These are phyloP conservation scores for Tribonema minus DNA, from an alignment of 108 stramenopile genomes.

Conservation along the genomic window DNA sequence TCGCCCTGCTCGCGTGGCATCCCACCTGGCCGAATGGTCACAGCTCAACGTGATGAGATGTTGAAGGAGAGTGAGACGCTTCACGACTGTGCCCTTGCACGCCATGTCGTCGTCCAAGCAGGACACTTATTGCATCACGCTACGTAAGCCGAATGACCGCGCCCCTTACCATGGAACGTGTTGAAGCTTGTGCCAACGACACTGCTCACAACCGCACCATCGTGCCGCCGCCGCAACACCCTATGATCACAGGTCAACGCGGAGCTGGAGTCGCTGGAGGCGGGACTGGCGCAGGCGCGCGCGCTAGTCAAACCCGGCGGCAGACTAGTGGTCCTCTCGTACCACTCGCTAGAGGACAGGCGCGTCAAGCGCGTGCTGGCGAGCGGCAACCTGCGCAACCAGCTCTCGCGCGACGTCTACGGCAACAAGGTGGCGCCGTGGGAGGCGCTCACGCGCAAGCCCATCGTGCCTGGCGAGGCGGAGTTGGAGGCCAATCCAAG, in stretches of 20 bases:
- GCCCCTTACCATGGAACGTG: too few relatives aligned
- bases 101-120: too few relatives aligned
- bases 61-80: too few relatives aligned
- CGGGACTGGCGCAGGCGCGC: conserved; percentile 24
- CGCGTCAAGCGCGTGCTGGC: conserved; percentile 29
- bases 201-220: too few relatives aligned
- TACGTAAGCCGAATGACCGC: too few relatives aligned
- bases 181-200: too few relatives aligned
- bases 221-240: too few relatives aligned
- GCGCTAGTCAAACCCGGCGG: conserved; percentile 23
- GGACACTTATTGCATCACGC: too few relatives aligned
- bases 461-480: conserved; percentile 9
- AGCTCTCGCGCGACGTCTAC: conserved; percentile 15
- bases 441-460: conserved; percentile 8
- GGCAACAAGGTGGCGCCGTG: conserved; percentile 21
- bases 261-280: conserved; percentile 40
- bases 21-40: too few relatives aligned
- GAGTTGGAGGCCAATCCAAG: conserved; percentile 25
- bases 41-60: too few relatives aligned
- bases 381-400: conserved; percentile 14
- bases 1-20: too few relatives aligned
- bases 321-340: conserved; percentile 32
- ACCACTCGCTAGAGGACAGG: conserved; percentile 48
- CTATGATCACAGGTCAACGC: conserved; percentile 32
- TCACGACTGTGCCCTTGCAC: too few relatives aligned